Evolutionary conservation across 1,284 basidiomycete genomes (phyloP), one percentile per base, ranked within the genome.

Genomic region (Tranzscheliella williamsii): DNA sequence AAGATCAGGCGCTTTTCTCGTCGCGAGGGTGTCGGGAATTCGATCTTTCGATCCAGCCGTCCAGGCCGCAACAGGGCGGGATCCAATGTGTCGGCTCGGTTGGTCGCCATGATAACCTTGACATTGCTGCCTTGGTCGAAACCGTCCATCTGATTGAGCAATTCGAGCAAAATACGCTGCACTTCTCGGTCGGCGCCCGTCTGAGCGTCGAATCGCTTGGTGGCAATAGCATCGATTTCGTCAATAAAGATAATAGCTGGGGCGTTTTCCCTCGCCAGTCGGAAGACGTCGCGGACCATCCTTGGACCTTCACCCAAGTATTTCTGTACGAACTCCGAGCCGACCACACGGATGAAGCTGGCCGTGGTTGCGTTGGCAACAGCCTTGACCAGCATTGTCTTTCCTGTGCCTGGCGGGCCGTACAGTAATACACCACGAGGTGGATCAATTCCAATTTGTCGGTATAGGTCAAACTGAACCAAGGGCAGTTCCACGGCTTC

Each of bases 211-310:
- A 99, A 99, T 78, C 95, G 92, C 80, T 98, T 99, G 30, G 95
- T 98, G 4, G 95, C 95, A 76, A 99, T 98, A 17, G 95, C 95
- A 74, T 99, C 95, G 60, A 99, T 93, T 78, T 99, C 94, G 78
- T 97, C 94, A 76, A 99, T 98, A 81, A 99, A 99, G 80, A 99
- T 98, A 78, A 99, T 99, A 34, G 91, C 87, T 1, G 95, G 95
- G 0, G 94, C 85, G 74, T 99, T 99, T 80, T 99, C 95, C 65
- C 95, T 83, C 31, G 95, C 95, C 38, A 98, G 84, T 50, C 95
- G 85, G 84, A 99, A 99, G 48, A 99, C 95, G 78, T 99, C 95
- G 74, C 95, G 87, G 54, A 99, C 95, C 95, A 99, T 99, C 65
- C 95, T 89, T 38, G 95, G 95, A 35, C 95, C 95, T 72, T 99